A percentile compares a stretch with the other conserved stretches of the same genome.
phyloP scores from a whole-genome alignment of 805 yeast species.

The Vanderwaltozyma yarrowii region DNA sequence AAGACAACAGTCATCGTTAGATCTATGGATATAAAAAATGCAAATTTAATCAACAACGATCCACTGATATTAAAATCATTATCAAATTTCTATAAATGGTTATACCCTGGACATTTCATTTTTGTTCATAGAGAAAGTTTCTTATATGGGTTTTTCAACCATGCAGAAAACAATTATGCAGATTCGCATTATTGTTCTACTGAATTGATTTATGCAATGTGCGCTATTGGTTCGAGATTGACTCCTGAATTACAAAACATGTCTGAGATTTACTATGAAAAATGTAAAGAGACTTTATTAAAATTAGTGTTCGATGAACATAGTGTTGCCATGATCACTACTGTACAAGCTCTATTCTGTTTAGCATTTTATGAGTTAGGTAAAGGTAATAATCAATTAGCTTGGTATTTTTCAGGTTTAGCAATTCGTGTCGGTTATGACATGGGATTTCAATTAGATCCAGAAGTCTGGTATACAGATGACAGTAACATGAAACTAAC shows the following conservation, averaged over 20 bases:
- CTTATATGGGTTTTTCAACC: slow-evolving; percentile 48
- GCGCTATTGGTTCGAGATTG: slow-evolving; percentile 49
- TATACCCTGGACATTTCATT: slow-evolving; percentile 53
- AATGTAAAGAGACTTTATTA: slow-evolving; percentile 36
- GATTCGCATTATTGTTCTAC: slow-evolving; percentile 44
- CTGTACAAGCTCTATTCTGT: slow-evolving; percentile 48
- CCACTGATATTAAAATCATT: slow-evolving; percentile 22
- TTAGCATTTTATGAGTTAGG: slow-evolving; percentile 54
- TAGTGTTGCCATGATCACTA: slow-evolving; percentile 36
- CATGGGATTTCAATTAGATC: slow-evolving; percentile 52
- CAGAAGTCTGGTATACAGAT: slow-evolving; percentile 44
- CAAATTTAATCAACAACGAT: slow-evolving; percentile 21
- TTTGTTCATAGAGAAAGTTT: slow-evolving; percentile 58
- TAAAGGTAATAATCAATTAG: slow-evolving; percentile 45
- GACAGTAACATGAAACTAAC: slow-evolving; percentile 28
- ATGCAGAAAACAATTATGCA: slow-evolving; percentile 33
- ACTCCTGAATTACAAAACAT: slow-evolving; percentile 33
- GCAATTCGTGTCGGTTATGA: slow-evolving; percentile 59
- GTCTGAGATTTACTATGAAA: slow-evolving; percentile 37
- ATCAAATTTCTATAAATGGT: slow-evolving; percentile 46
- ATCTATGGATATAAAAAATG: slow-evolving; percentile 6
- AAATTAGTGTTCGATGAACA: slow-evolving; percentile 30
- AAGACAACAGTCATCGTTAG: slow-evolving; percentile 27
- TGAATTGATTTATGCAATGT: slow-evolving; percentile 43
- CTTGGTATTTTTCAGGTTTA: slow-evolving; percentile 54